Evolutionary conservation across 306 rosid species (phyloP).

Genomic region (Begonia fuchsioides): DNA sequence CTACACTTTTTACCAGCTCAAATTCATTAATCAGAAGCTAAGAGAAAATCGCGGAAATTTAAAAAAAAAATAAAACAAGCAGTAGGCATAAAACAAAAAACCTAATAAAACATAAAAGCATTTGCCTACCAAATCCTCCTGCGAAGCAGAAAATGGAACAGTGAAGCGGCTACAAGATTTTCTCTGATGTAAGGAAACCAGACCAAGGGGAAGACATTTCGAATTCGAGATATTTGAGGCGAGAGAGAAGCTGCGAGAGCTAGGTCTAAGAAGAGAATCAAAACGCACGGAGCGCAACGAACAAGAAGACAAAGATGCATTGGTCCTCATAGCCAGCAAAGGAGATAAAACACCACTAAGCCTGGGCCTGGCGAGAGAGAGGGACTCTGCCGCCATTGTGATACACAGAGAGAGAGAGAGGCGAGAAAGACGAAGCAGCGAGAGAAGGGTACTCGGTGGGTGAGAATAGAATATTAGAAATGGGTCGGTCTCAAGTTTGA

Average conservation of each 20-base stretch:
- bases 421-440: background rate
- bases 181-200: constrained; percentile 16
- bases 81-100: background rate
- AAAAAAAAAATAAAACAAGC: background rate
- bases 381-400: constrained; percentile 19
- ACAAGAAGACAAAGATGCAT: constrained; percentile 8
- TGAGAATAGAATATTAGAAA: background rate
- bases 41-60: background rate
- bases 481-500: background rate
- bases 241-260: constrained; percentile 16
- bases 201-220: constrained; percentile 12
- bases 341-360: constrained; percentile 13
- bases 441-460: background rate
- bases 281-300: constrained; percentile 18
- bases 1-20: too few species aligned
- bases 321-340: constrained; percentile 12
- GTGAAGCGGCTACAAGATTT: constrained; percentile 18
- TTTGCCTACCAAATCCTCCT: constrained; percentile 47
- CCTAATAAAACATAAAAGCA: too few species aligned
- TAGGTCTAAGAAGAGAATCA: constrained; percentile 25
- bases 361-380: constrained; percentile 51
- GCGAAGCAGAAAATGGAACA: constrained; percentile 35
- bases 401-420: background rate
- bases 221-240: constrained; percentile 7
- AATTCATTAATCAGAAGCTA: background rate